A percentile compares a stretch with the other conserved stretches of the same genome.
These are phyloP conservation scores for Pleurotus citrinopileatus DNA, from an alignment of 768 basidiomycete genomes.

Conservation along the genomic window DNA sequence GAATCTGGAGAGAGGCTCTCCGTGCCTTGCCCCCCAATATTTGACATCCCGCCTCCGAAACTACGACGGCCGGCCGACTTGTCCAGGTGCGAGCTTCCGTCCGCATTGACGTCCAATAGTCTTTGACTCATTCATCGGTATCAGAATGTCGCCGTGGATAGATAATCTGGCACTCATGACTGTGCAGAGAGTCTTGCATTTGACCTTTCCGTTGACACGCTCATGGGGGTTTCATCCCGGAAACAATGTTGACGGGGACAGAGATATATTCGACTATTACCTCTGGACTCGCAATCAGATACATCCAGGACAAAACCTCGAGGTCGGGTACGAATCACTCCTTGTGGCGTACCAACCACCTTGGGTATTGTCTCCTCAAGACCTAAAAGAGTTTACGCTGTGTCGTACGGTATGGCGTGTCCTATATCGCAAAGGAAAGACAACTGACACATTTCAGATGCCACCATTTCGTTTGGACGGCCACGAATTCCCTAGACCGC, in stretches of 20 bases:
- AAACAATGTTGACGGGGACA: constrained; percentile 31
- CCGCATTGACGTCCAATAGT: too few relatives aligned
- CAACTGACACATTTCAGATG: constrained; percentile 28
- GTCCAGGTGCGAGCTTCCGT: constrained; percentile 42
- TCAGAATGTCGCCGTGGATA: constrained; percentile 48
- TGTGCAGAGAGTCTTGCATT: constrained; percentile 43
- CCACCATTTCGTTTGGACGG: constrained; percentile 34
- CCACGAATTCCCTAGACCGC: constrained; percentile 27
- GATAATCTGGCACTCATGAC: constrained; percentile 50
- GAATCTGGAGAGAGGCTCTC: constrained; percentile 37
- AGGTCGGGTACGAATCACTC: constrained; percentile 32
- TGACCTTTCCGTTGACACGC: constrained; percentile 37
- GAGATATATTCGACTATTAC: constrained; percentile 41
- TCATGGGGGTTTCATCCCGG: constrained; percentile 39
- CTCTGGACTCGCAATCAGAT: constrained; percentile 31
- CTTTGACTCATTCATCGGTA: not conserved
- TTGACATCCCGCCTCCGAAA: constrained; percentile 29
- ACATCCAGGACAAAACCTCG: constrained; percentile 6
- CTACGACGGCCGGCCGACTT: constrained; percentile 39
- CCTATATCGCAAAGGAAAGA: not conserved
- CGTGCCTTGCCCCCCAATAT: constrained; percentile 39
- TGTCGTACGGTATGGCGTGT: constrained; percentile 34
- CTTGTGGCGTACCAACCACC: constrained; percentile 60
- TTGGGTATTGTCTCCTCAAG: constrained; percentile 52
- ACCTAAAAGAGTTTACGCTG: constrained; percentile 50